phyloP scores from a whole-genome alignment of 345 rosid genomes.

The Hibiscus tridactylites region DNA sequence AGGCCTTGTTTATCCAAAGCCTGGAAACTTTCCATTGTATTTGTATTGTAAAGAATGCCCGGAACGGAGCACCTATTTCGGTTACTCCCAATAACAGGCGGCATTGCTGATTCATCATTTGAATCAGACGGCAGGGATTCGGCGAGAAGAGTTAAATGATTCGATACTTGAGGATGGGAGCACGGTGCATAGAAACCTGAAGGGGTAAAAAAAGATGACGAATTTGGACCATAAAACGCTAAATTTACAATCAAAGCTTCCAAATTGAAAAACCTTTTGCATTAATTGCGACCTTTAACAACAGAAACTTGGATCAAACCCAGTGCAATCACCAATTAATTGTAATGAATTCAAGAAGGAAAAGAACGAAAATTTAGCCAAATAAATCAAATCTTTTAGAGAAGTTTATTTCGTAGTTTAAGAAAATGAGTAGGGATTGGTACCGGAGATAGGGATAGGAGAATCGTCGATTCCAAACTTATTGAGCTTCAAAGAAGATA shows the following conservation, averaged over 20 bases:
- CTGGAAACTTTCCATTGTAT: slow-evolving; percentile 63
- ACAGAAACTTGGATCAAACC: not conserved
- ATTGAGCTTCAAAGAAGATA: slow-evolving; percentile 82
- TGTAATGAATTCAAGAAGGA: not conserved
- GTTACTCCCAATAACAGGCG: slow-evolving; percentile 36
- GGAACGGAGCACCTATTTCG: slow-evolving; percentile 79
- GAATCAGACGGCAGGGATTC: slow-evolving; percentile 60
- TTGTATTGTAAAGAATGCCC: slow-evolving; percentile 59
- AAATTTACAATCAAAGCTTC: not conserved
- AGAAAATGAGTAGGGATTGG: not conserved
- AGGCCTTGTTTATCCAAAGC: slow-evolving; percentile 55
- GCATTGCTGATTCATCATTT: slow-evolving; percentile 21
- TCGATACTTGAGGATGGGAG: slow-evolving; percentile 66
- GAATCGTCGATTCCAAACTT: slow-evolving; percentile 85
- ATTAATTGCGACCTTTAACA: not conserved
- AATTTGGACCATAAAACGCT: no score
- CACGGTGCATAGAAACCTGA: slow-evolving; percentile 87
- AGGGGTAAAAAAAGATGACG: not conserved
- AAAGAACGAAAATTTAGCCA: not conserved
- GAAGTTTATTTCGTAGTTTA: not conserved
- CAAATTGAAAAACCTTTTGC: not conserved
- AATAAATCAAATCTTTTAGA: not conserved
- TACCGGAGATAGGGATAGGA: slow-evolving; percentile 73
- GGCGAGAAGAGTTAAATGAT: slow-evolving; percentile 54
- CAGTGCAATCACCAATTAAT: not conserved